Evolutionary conservation across 352 stramenopile species (phyloP), one percentile per base, ranked within the genome.

Genomic region (Plasmopara viticola): DNA sequence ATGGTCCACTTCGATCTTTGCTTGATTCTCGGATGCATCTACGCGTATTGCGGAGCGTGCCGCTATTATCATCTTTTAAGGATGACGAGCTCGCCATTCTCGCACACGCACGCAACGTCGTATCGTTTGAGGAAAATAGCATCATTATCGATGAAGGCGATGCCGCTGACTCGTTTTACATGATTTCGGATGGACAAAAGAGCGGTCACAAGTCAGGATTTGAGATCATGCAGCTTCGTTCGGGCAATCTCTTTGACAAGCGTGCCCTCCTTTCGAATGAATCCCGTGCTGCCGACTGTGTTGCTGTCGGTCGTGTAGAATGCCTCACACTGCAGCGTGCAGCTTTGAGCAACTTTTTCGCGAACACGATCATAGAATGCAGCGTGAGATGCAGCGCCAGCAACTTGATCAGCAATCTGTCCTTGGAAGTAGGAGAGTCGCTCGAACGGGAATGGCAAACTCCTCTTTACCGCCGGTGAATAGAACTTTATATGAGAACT

Each of bases 221-320:
- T 38, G 90, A 97, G 67, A 74, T 98, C 58, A 97, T 96, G 70
- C 84, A 92, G 50, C 70, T 98, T 9, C 79, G 79, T 18, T 88
- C 87, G 6, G 92, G 95, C 6, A 90, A 98, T 60, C 98, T 95
- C 70, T 98, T 98, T 69, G 95, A 92, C 18, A 94, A 98, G 66
- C 81, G 94, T 15, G 94, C 95, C 28, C 68, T 98, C 38, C 70
- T 98, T 2, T 89, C 81, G 13, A 95, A 96, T 37, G 91, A 98
- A 60, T 92, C 91, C 0, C 90, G 91, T 6, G 84, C 90, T 0
- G 91, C 90, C 0, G 87, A 86, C 39, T 84, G 88, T 29, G 53
- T 97, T 4, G 89, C 83, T 9, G 45, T 87, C n/a, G 84, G 83
- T 0, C 71, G 84, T 33, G 80, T 87, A 13, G 83, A 92, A 65